Evolutionary conservation across 805 yeast genomes (phyloP).

Genomic region (Zygoascus biomembranicola): DNA sequence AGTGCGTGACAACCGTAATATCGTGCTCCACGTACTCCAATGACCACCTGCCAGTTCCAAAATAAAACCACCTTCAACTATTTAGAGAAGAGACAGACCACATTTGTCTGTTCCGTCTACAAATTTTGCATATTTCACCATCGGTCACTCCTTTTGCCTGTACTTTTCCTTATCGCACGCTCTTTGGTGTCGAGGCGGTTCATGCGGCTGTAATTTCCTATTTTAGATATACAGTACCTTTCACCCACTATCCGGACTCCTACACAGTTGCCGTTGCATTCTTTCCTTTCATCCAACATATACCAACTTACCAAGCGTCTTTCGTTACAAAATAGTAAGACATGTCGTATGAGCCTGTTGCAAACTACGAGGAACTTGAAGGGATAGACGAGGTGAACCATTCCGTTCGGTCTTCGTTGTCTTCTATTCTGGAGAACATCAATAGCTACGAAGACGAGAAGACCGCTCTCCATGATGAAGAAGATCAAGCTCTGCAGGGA

Average conservation of each 20-base stretch:
- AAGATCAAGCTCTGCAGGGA: neutral
- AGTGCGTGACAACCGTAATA: no score
- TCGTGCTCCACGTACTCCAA: no score
- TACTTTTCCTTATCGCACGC: no score
- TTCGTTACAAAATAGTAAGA: neutral
- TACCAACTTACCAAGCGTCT: neutral
- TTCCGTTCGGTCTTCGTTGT: slow-evolving; percentile 14
- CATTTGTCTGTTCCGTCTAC: no score
- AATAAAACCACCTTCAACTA: no score
- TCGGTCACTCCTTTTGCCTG: no score
- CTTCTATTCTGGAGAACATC: slow-evolving; percentile 15
- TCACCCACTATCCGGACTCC: neutral
- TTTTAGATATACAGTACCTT: neutral
- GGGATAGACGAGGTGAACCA: neutral
- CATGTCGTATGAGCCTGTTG: neutral
- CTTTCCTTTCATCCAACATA: neutral
- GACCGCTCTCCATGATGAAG: neutral
- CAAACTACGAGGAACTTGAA: neutral
- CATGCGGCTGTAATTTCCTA: neutral
- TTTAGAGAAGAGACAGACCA: no score
- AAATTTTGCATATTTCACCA: no score
- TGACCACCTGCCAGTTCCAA: no score
- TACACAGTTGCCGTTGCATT: no score
- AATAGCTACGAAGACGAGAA: slow-evolving; percentile 1
- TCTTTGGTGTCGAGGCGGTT: neutral